phyloP scores from a whole-genome alignment of 2,329 filamentous ascomycete species.

The Talaromyces sp. region DNA sequence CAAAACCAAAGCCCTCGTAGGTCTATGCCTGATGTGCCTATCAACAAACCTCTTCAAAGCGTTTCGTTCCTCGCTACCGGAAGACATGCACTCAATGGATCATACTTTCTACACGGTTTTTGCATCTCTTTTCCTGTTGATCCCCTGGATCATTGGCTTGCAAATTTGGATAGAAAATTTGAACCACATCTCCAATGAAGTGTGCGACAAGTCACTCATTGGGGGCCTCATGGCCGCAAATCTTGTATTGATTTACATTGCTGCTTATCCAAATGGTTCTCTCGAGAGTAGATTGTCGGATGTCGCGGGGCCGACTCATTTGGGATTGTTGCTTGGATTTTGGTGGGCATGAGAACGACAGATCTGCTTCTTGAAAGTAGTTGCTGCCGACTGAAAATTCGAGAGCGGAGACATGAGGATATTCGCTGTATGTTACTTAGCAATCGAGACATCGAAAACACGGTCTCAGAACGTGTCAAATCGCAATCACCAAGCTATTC shows the following conservation, averaged over 20 bases:
- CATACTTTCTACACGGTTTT: background rate
- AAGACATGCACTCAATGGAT: background rate
- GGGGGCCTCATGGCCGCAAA: slow-evolving; percentile 1
- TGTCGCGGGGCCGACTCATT: background rate
- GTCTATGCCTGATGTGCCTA: slow-evolving; percentile 3
- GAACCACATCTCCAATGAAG: background rate
- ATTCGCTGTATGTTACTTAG: background rate
- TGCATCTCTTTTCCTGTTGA: background rate
- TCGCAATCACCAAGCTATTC: background rate
- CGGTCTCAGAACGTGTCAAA: background rate
- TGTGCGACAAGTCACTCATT: slow-evolving; percentile 4
- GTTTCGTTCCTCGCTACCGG: background rate
- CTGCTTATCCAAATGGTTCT: background rate
- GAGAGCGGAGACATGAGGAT: background rate
- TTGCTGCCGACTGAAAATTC: background rate
- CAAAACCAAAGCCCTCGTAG: background rate
- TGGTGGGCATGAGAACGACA: background rate
- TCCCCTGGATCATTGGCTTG: background rate
- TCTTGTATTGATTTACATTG: background rate
- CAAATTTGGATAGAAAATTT: background rate
- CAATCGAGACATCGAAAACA: background rate
- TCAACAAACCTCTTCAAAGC: background rate
- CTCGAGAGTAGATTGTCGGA: background rate
- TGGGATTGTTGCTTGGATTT: background rate
- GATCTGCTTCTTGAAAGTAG: background rate